phyloP scores from a whole-genome alignment of 305 asterid genomes.

The Ilex paraguariensis region DNA sequence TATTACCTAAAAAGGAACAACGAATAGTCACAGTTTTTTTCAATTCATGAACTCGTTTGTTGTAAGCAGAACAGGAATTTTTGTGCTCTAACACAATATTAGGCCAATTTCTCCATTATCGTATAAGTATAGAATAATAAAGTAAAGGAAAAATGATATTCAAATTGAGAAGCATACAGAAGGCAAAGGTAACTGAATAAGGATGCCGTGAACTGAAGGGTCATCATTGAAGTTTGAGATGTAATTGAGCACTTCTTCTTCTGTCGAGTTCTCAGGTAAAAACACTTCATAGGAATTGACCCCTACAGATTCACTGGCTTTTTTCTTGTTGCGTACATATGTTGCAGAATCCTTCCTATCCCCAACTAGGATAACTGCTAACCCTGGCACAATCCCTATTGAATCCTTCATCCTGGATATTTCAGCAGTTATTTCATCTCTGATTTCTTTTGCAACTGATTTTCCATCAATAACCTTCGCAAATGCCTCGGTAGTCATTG shows the following conservation, averaged over 20 bases:
- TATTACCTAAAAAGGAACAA: too few species aligned
- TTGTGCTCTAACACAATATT: too few species aligned
- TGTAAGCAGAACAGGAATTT: too few species aligned
- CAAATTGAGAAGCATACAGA: conserved; percentile 48
- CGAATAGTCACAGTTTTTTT: too few species aligned
- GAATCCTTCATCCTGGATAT: conserved; percentile 77
- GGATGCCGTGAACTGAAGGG: conserved; percentile 86
- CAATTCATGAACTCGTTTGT: too few species aligned
- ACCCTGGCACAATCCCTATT: conserved; percentile 75
- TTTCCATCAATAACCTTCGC: conserved; percentile 87
- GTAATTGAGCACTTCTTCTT: conserved; percentile 69
- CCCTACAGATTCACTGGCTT: conserved; percentile 77
- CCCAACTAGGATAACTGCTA: conserved; percentile 90
- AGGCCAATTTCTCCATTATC: too few species aligned
- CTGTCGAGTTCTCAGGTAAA: conserved; percentile 67
- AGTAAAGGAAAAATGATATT: conserved; percentile 1
- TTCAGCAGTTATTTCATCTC: conserved; percentile 76
- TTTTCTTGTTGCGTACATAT: conserved; percentile 88
- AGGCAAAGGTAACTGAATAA: conserved; percentile 94
- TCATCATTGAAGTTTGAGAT: conserved; percentile 69
- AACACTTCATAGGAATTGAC: conserved; percentile 74
- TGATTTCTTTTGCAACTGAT: conserved; percentile 57
- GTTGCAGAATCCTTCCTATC: conserved; percentile 95
- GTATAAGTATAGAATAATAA: not conserved
- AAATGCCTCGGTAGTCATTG: conserved; percentile 43